Evolutionary conservation across 257 asterid genomes (phyloP).

Genomic region (Vinca minor): DNA sequence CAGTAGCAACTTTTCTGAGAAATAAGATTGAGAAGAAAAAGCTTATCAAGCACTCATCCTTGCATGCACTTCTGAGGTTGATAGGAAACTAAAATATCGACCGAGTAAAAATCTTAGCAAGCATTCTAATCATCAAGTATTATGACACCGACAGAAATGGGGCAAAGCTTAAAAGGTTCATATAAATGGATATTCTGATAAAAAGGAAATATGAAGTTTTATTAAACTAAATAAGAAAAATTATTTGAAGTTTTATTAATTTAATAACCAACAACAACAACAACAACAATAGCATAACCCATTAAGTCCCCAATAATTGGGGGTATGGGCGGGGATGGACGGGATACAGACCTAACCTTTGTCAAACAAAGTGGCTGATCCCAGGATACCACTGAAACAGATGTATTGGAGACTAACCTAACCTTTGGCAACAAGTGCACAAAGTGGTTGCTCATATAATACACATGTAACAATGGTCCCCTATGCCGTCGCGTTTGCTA

Average conservation of each 20-base stretch:
- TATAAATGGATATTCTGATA: neutral
- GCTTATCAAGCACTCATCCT: neutral
- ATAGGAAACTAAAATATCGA: neutral
- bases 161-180: neutral
- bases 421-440: too few relatives aligned
- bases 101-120: neutral
- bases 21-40: slow-evolving; percentile 2
- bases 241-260: neutral
- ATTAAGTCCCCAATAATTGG: too few relatives aligned
- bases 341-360: too few relatives aligned
- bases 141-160: neutral
- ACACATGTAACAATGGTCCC: too few relatives aligned
- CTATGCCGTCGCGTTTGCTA: too few relatives aligned
- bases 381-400: too few relatives aligned
- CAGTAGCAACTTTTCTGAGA: slow-evolving; percentile 44
- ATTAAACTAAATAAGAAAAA: neutral
- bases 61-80: slow-evolving; percentile 6
- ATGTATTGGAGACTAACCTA: too few relatives aligned
- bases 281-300: too few relatives aligned
- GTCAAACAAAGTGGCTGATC: too few relatives aligned
- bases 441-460: too few relatives aligned
- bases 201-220: neutral
- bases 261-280: too few relatives aligned
- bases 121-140: neutral
- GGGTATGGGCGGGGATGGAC: too few relatives aligned